Conservation (phyloP, 352 stramenopile genomes). For the Globisporangium polare region DNA sequence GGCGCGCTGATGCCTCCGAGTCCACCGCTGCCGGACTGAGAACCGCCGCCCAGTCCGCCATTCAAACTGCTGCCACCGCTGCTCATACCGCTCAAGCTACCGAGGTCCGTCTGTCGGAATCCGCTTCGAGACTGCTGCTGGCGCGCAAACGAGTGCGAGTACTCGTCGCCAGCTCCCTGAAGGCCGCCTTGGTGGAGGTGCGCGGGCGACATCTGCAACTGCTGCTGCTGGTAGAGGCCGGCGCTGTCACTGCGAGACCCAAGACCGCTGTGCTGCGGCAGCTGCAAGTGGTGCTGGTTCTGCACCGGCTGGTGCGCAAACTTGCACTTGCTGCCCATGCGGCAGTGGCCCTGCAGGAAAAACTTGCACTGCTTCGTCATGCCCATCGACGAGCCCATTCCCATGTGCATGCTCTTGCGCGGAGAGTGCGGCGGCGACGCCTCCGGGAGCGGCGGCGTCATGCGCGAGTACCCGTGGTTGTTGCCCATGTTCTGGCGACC, state of each 20-base stretch:
- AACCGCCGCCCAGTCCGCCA: constrained; percentile 3
- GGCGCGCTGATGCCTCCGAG: constrained; percentile 7
- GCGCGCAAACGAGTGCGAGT: constrained; percentile 13
- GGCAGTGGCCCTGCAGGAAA: constrained; percentile 78
- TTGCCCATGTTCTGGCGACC: constrained; percentile 24
- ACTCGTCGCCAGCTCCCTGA: neutral
- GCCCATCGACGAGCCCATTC: constrained; percentile 30
- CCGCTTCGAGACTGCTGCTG: constrained; percentile 2
- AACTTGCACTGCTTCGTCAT: constrained; percentile 81
- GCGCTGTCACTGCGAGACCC: neutral
- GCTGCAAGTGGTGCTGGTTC: constrained; percentile 27
- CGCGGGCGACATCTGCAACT: constrained; percentile 13
- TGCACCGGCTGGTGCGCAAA: constrained; percentile 63
- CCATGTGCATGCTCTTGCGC: constrained; percentile 26
- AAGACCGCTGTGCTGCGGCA: constrained; percentile 3
- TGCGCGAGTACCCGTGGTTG: constrained; percentile 33
- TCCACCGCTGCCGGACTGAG: constrained; percentile 4
- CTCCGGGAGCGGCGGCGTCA: constrained; percentile 54
- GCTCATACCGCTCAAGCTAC: constrained; percentile 6
- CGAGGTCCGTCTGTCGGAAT: constrained; percentile 7
- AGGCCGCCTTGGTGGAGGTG: constrained; percentile 10
- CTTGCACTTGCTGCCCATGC: constrained; percentile 85
- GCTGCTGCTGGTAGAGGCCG: constrained; percentile 6
- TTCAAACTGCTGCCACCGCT: constrained; percentile 5
- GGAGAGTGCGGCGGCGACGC: constrained; percentile 60